Base-by-base conservation (phyloP, 2,329 filamentous ascomycete genomes). In the Sclerotinia minor region DNA sequence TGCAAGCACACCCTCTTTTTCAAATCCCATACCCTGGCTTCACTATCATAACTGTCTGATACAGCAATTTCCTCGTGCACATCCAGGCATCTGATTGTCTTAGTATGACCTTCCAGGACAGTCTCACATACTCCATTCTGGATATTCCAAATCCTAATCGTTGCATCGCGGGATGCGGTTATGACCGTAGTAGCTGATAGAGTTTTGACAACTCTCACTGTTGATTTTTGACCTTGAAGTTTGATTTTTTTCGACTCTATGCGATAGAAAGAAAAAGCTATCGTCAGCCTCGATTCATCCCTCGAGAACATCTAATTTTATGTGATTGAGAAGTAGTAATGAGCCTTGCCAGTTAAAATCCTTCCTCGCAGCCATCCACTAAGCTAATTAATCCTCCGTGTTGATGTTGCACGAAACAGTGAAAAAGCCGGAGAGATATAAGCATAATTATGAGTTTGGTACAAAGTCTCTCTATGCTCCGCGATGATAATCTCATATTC, bases 41-140 rank as follows among this genome's bases (percentile, higher is more conserved):
- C 96, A 17, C 94, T 96, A 77, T 98, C 94, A 79, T 97, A 97
- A 78, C 92, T 96, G 65, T 94, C 94, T 24, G 93, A 97, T 21
- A 97, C 94, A 54, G 97, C 91, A 70, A 96, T 87, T 78, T 24
- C 97, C 92, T 50, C 47, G 26, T 64, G 38, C 9, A 55, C 19
- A 53, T 67, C 58, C 11, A 69, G 15, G 35, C 53, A 54, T 11
- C 54, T 58, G 17, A 68, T 26, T 24, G 41, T 67, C 11, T 38
- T 38, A 3, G 55, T 53, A 61, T 69, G 64, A 19, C 67, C 64
- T 52, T 64, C 57, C 11, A 69, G 45, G 19, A 65, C 24, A 55
- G 52, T 64, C 45, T 58, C 45, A 35, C 53, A 68, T 53, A 38
- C 35, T 59, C 68, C 24, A 5, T 67, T 26, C 55, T 32, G 24